Conservation (phyloP, 768 basidiomycete genomes). For the Austroboletus eburneus region DNA sequence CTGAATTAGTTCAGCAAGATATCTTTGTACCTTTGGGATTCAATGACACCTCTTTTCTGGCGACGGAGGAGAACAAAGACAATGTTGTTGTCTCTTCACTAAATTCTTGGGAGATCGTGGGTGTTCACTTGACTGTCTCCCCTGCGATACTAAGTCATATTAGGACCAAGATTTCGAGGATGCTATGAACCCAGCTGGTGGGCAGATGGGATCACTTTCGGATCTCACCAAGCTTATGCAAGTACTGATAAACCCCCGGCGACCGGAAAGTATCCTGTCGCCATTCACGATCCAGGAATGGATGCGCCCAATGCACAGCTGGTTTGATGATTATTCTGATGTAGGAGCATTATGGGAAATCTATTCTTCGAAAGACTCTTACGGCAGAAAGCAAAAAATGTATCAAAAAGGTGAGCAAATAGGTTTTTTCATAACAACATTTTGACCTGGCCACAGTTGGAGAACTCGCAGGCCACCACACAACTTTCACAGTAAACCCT, state of each 20-base stretch:
- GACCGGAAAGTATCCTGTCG: slow-evolving; percentile 32
- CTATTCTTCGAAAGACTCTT: slow-evolving; percentile 25
- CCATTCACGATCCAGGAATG: slow-evolving; percentile 37
- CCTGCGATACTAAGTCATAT: background rate
- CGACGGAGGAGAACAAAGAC: slow-evolving; percentile 33
- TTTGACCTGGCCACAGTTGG: slow-evolving; percentile 30
- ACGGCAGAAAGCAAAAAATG: slow-evolving; percentile 34
- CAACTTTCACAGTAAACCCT: slow-evolving; percentile 37
- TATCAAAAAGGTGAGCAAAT: slow-evolving; percentile 4
- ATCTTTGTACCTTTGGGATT: slow-evolving; percentile 46
- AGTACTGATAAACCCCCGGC: slow-evolving; percentile 41
- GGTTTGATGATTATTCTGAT: slow-evolving; percentile 35
- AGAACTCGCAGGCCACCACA: slow-evolving; percentile 38
- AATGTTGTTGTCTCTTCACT: slow-evolving; percentile 39
- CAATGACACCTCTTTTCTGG: slow-evolving; percentile 40
- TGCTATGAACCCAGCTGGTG: slow-evolving; percentile 41
- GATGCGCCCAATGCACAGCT: slow-evolving; percentile 38
- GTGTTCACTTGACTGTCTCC: slow-evolving; percentile 5
- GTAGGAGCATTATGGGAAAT: slow-evolving; percentile 46
- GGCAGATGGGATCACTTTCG: slow-evolving; percentile 47
- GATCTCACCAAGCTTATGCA: slow-evolving; percentile 44
- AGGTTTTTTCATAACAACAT: too few species aligned
- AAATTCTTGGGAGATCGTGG: slow-evolving; percentile 33
- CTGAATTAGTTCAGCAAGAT: slow-evolving; percentile 43
- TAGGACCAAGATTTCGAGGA: slow-evolving; percentile 40